These are phyloP conservation scores for Saksenaea vasiformis DNA, from an alignment of 371 early-diverging fungal species.

Conservation along the genomic window DNA sequence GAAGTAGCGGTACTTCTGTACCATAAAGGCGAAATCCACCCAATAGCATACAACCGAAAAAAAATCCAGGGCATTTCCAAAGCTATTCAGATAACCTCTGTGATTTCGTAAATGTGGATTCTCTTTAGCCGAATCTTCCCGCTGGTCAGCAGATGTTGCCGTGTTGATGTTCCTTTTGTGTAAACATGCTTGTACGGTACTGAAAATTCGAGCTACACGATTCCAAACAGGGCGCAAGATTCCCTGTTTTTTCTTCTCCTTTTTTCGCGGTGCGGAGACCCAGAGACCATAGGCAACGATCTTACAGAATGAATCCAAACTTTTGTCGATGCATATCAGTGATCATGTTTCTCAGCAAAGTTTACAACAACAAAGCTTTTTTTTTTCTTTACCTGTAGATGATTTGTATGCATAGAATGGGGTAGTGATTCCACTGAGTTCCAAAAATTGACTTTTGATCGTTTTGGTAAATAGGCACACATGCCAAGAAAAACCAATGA, in stretches of 20 bases:
- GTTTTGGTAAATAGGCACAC: constrained; percentile 45
- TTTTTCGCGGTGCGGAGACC: constrained; percentile 21
- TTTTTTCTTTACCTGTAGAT: constrained; percentile 55
- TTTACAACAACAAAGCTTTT: too few species aligned
- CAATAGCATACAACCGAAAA: constrained; percentile 53
- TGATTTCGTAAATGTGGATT: constrained; percentile 23
- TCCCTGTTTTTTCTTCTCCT: neutral
- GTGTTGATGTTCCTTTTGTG: neutral
- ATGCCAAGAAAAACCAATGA: constrained; percentile 60
- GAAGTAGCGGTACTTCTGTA: constrained; percentile 36
- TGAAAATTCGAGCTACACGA: neutral
- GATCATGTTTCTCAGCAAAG: neutral
- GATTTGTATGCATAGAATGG: constrained; percentile 47
- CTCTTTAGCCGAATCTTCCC: neutral
- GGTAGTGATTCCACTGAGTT: constrained; percentile 54
- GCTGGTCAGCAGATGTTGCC: neutral
- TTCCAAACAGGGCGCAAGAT: neutral
- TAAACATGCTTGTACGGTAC: neutral
- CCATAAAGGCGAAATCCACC: constrained; percentile 55
- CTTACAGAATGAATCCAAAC: constrained; percentile 34
- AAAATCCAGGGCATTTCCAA: constrained; percentile 52
- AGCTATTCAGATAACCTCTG: constrained; percentile 38
- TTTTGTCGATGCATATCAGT: constrained; percentile 1
- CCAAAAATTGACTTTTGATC: constrained; percentile 50
- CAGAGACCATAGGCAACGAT: constrained; percentile 55